A percentile compares a stretch with the other conserved stretches of the same genome.
Evolutionary conservation across 352 stramenopile genomes (phyloP).

Genomic region (Lagenidium giganteum): DNA sequence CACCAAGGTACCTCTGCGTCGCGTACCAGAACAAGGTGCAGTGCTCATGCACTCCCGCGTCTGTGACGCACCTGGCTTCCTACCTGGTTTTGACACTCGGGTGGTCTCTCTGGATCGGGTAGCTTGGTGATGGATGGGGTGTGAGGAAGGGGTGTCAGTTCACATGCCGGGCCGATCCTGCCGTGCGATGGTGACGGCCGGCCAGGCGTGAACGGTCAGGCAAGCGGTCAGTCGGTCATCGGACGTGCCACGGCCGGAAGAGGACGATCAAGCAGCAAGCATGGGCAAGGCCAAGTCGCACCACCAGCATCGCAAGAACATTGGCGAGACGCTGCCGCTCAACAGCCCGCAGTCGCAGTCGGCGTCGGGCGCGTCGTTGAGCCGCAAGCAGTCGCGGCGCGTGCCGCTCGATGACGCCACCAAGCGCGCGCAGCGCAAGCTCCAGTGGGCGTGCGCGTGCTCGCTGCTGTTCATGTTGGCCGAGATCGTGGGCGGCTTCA

Average conservation of each 20-base stretch:
- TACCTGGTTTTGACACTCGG: too few relatives aligned
- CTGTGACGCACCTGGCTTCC: too few relatives aligned
- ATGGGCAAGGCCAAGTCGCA: too few relatives aligned
- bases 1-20: too few relatives aligned
- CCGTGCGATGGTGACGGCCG: too few relatives aligned
- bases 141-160: too few relatives aligned
- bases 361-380: neutral
- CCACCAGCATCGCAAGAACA: slow-evolving; percentile 34
- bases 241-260: neutral
- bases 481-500: slow-evolving; percentile 92
- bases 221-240: neutral
- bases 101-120: too few relatives aligned
- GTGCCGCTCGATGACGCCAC: slow-evolving; percentile 47
- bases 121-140: too few relatives aligned
- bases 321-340: slow-evolving; percentile 51
- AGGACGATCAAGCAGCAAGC: neutral
- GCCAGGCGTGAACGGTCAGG: too few relatives aligned
- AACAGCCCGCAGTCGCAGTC: slow-evolving; percentile 15
- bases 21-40: too few relatives aligned
- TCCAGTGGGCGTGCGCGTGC: slow-evolving; percentile 65
- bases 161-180: too few relatives aligned
- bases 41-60: too few relatives aligned
- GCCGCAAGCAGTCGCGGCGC: slow-evolving; percentile 28
- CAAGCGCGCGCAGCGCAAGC: slow-evolving; percentile 54
- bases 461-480: slow-evolving; percentile 93